Evolutionary conservation across 2,329 filamentous ascomycete genomes (phyloP).

Genomic region (Magnaporthales sp.): DNA sequence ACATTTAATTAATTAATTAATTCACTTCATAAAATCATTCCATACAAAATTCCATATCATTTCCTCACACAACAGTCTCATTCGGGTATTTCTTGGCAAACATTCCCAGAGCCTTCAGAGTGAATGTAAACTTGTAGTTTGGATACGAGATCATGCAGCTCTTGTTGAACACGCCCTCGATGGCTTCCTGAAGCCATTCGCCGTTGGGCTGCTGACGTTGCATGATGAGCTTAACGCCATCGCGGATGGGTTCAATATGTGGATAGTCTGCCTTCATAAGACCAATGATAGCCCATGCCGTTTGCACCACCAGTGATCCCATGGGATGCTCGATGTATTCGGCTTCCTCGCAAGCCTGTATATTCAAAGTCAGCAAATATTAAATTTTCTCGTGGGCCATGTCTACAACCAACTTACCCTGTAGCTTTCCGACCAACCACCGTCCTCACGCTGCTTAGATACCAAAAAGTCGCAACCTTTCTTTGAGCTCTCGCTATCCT

Average conservation of each 20-base stretch:
- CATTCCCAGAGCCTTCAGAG: slow-evolving; percentile 88
- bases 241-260: slow-evolving; percentile 60
- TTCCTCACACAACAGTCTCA: slow-evolving; percentile 35
- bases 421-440: slow-evolving; percentile 96
- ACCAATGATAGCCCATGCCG: slow-evolving; percentile 79
- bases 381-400: not conserved
- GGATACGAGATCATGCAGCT: slow-evolving; percentile 99
- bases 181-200: slow-evolving; percentile 91
- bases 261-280: slow-evolving; percentile 79
- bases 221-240: slow-evolving; percentile 75
- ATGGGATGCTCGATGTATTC: slow-evolving; percentile 65
- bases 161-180: slow-evolving; percentile 98
- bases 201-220: slow-evolving; percentile 76
- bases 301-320: slow-evolving; percentile 86
- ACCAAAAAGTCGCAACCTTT: slow-evolving; percentile 81
- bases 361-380: not conserved
- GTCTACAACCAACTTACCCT: slow-evolving; percentile 32
- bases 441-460: slow-evolving; percentile 76
- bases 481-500: slow-evolving; percentile 60
- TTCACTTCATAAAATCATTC: not conserved
- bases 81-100: slow-evolving; percentile 68
- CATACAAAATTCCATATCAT: not conserved
- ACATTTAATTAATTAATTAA: not conserved
- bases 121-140: slow-evolving; percentile 97
- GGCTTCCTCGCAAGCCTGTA: slow-evolving; percentile 65